Percentiles rank a stretch among this genome's conserved stretches.
These are phyloP conservation scores for Penstemon newberryi DNA, from an alignment of 257 asterid genomes.

Conservation along the genomic window DNA sequence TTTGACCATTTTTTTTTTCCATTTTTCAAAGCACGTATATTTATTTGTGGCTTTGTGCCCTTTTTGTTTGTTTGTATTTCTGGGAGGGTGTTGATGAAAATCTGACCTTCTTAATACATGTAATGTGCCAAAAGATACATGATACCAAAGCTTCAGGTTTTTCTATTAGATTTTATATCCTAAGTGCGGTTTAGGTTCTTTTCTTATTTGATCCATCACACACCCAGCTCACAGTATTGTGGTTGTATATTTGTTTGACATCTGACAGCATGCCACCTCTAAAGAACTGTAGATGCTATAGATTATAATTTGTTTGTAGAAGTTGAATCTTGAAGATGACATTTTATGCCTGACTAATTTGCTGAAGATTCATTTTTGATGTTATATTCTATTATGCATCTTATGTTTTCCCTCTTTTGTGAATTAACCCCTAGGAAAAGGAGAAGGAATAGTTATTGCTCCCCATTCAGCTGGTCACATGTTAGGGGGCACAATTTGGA, in stretches of 20 bases:
- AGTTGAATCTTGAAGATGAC: constrained; percentile 21
- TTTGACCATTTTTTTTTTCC: background rate
- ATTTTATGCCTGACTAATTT: constrained; percentile 14
- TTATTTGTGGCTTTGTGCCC: background rate
- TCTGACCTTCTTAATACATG: background rate
- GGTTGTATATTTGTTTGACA: constrained; percentile 16
- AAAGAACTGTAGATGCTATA: background rate
- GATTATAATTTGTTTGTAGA: constrained; percentile 26
- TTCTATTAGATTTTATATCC: constrained; percentile 24
- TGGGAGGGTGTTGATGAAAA: background rate
- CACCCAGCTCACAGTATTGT: constrained; percentile 20
- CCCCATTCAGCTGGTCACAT: constrained; percentile 99
- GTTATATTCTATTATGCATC: constrained; percentile 25
- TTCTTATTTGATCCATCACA: constrained; percentile 9
- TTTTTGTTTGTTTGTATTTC: background rate
- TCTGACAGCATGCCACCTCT: constrained; percentile 20
- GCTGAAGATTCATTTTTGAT: constrained; percentile 7
- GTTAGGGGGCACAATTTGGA: constrained; percentile 94
- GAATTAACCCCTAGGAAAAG: constrained; percentile 62
- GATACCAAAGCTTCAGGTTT: constrained; percentile 17
- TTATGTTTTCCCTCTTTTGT: constrained; percentile 28
- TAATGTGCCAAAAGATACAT: constrained; percentile 14
- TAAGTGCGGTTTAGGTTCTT: constrained; percentile 9
- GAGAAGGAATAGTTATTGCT: constrained; percentile 99
- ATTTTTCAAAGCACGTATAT: background rate